Percentiles rank a stretch among this genome's conserved stretches.
Evolutionary conservation across 2,329 filamentous ascomycete genomes (phyloP).

Genomic region (Basipetospora chlamydospora): DNA sequence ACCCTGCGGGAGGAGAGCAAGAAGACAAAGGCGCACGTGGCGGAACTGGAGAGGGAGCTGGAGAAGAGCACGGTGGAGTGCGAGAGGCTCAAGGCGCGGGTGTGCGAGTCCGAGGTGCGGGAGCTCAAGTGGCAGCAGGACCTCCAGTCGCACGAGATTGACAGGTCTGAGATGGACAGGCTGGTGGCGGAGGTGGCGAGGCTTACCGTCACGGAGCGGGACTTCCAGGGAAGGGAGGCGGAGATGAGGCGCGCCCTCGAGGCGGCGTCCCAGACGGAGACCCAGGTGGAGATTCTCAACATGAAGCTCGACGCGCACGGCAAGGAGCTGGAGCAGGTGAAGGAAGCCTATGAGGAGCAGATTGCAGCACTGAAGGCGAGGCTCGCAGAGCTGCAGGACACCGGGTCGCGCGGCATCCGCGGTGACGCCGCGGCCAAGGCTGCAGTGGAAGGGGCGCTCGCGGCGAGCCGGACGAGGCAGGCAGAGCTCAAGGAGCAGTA

Average conservation of each 20-base stretch:
- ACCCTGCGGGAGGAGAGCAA: conserved; percentile 56
- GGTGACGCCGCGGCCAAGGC: too few relatives aligned
- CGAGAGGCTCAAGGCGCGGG: conserved; percentile 47
- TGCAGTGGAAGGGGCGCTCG: conserved; percentile 29
- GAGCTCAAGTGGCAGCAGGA: conserved; percentile 51
- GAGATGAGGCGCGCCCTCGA: conserved; percentile 42
- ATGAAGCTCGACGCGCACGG: conserved; percentile 40
- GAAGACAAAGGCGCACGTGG: conserved; percentile 43
- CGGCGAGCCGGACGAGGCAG: conserved; percentile 38
- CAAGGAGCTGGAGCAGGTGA: conserved; percentile 28
- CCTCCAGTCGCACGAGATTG: conserved; percentile 46
- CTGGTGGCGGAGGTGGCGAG: conserved; percentile 44
- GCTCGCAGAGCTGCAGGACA: conserved; percentile 23
- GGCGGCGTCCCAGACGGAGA: conserved; percentile 43
- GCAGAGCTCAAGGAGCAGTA: conserved; percentile 38
- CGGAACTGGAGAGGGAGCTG: conserved; percentile 42
- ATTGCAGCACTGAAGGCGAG: conserved; percentile 30
- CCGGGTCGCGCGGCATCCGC: too few relatives aligned
- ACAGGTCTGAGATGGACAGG: conserved; percentile 43
- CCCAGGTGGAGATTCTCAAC: conserved; percentile 41
- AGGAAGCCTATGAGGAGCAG: conserved; percentile 30
- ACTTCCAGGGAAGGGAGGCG: conserved; percentile 48
- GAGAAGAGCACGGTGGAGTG: conserved; percentile 43
- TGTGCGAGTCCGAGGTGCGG: conserved; percentile 55
- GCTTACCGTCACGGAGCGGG: conserved; percentile 45